phyloP scores from a whole-genome alignment of 176 grass and related monocot genomes.

The Thalia dealbata region DNA sequence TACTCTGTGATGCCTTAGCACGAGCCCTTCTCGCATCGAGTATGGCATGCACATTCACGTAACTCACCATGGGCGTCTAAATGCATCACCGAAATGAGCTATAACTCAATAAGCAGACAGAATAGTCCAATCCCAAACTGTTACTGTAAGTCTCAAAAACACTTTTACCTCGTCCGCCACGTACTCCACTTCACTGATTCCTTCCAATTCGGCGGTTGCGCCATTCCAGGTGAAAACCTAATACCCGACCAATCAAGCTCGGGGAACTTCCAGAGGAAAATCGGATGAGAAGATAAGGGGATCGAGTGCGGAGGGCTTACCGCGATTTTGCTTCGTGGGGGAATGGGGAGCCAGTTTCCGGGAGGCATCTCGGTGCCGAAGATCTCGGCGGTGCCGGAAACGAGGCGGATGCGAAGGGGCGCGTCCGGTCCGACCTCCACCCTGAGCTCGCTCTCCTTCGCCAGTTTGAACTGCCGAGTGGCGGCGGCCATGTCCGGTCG shows the following conservation, averaged over 20 bases:
- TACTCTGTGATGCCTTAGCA: slow-evolving; percentile 43
- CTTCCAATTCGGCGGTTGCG: slow-evolving; percentile 72
- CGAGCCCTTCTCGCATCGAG: slow-evolving; percentile 52
- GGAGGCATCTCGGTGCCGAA: slow-evolving; percentile 84
- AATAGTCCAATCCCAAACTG: not conserved
- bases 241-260: not conserved
- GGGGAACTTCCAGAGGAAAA: not conserved
- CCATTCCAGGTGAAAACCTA: slow-evolving; percentile 93
- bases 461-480: slow-evolving; percentile 51
- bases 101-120: not conserved
- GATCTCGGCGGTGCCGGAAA: slow-evolving; percentile 76
- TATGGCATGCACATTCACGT: slow-evolving; percentile 65
- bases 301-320: slow-evolving; percentile 24
- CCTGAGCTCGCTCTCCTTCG: slow-evolving; percentile 66
- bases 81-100: not conserved
- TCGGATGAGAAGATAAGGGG: not conserved
- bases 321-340: slow-evolving; percentile 67
- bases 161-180: slow-evolving; percentile 61
- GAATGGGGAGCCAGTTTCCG: slow-evolving; percentile 66
- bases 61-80: slow-evolving; percentile 82
- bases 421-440: slow-evolving; percentile 62
- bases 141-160: not conserved
- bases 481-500: not conserved
- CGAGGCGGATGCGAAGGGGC: slow-evolving; percentile 66
- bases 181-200: slow-evolving; percentile 78